Base-by-base conservation (phyloP, 352 stramenopile species). In the Thalassiosira exigua region DNA sequence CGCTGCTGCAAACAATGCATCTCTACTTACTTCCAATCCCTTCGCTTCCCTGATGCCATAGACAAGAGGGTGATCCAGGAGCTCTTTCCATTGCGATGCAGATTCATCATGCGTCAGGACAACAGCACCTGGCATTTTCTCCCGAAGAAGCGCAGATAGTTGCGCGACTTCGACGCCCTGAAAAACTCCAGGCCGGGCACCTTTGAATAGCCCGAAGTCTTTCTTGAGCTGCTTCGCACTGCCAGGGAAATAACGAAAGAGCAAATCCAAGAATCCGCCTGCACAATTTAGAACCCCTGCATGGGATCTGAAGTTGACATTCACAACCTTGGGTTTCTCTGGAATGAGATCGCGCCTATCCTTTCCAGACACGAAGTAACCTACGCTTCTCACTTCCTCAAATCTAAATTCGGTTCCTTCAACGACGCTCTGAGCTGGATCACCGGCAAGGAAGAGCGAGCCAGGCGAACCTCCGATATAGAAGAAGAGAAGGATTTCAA, bases 1-100 rank as follows among this genome's bases (percentile, higher is more conserved):
- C n/a, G n/a, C n/a, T n/a, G n/a, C n/a, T n/a, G n/a, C n/a, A n/a
- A n/a, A n/a, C n/a, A n/a, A n/a, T n/a, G n/a, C n/a, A n/a, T n/a
- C n/a, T n/a, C n/a, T n/a, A n/a, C n/a, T n/a, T n/a, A n/a, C n/a
- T 33, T 92, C 87, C 1, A 92, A 50, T 21, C 87, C 87, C 59
- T 92, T 91, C 1, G 79, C 61, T 41, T 86, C 71, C 4, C 73
- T 29, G 61, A 92, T 91, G 1, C 79, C 75, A 36, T 82, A 84
- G 11, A 84, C 51, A 39, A 79, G 36, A 36, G 69, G 24, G 36
- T 76, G 51, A 62, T 46, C 50, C 4, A 89, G 54, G 7, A 30
- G 42, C 26, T 78, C 12, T 69, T 67, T 82, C 48, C 67, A 60
- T 41, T 67, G 17, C 14, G 42, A 9, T 4, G 64, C 64, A 14